phyloP scores from a whole-genome alignment of 768 basidiomycete genomes.

The Lentinula edodes region DNA sequence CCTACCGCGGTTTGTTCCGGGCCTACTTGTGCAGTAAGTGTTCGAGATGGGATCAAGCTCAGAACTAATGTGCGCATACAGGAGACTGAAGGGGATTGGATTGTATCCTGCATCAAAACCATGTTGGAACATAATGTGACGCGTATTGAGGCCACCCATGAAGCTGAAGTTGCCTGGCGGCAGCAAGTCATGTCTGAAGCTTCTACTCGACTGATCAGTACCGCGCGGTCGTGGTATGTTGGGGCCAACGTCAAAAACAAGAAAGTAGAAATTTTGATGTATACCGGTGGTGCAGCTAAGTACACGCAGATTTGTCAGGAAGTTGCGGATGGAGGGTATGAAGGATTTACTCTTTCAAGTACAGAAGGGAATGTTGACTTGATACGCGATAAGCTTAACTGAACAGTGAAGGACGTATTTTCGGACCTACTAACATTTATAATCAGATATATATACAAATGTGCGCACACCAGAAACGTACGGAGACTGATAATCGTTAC shows the following conservation, averaged over 20 bases:
- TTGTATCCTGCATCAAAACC: slow-evolving; percentile 9
- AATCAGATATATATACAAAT: too few relatives aligned
- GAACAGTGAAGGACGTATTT: too few relatives aligned
- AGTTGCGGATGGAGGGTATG: slow-evolving; percentile 14
- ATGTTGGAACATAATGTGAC: slow-evolving; percentile 5
- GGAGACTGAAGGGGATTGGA: slow-evolving; percentile 16
- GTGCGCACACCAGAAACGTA: too few relatives aligned
- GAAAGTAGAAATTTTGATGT: slow-evolving; percentile 16
- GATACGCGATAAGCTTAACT: too few relatives aligned
- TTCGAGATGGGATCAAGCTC: not conserved
- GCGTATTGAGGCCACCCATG: slow-evolving; percentile 6
- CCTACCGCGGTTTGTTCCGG: slow-evolving; percentile 14
- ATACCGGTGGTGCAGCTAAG: slow-evolving; percentile 18
- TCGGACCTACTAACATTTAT: too few relatives aligned
- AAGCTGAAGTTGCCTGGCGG: slow-evolving; percentile 5
- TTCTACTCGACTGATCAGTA: not conserved
- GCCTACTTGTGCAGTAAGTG: not conserved
- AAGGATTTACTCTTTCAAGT: not conserved
- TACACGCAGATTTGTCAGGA: slow-evolving; percentile 14
- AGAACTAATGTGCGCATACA: not conserved
- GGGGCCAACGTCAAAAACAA: slow-evolving; percentile 22
- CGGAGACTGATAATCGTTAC: too few relatives aligned
- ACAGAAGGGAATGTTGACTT: not conserved
- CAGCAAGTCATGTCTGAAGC: slow-evolving; percentile 6
- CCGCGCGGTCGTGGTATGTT: slow-evolving; percentile 21